Conservation (phyloP, 306 rosid species). For the Lathyrus tuberosus region DNA sequence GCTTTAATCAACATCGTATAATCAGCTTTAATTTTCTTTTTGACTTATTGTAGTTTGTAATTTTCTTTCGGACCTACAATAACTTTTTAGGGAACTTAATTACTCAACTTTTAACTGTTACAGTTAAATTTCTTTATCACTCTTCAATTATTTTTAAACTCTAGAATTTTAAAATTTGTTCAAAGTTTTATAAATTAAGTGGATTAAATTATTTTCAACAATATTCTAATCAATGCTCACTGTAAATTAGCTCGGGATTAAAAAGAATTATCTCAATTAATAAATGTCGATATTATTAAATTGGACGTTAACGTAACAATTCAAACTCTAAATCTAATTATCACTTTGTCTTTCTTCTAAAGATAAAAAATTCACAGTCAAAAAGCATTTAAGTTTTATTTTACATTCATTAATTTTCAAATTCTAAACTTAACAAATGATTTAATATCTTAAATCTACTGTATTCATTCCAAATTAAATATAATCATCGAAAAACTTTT, state of each 20-base stretch:
- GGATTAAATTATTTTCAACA: not conserved
- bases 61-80: too few relatives aligned
- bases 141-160: not conserved
- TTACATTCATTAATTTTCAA: not conserved
- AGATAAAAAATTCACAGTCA: too few relatives aligned
- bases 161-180: too few relatives aligned
- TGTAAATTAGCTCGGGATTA: not conserved
- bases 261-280: too few relatives aligned
- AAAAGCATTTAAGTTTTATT: too few relatives aligned
- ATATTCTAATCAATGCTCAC: not conserved
- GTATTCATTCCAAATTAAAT: not conserved
- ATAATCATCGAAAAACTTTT: too few relatives aligned
- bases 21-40: constrained; percentile 38
- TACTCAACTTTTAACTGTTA: not conserved
- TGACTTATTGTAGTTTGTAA: constrained; percentile 38
- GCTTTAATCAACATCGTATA: constrained; percentile 21
- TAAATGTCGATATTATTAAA: too few relatives aligned
- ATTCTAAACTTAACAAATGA: too few relatives aligned
- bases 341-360: too few relatives aligned
- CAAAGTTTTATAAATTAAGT: not conserved
- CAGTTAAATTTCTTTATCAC: not conserved
- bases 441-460: not conserved
- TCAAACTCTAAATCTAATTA: too few relatives aligned
- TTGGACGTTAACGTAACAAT: too few relatives aligned
- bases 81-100: not conserved